These are phyloP conservation scores for Gardenia jasminoides DNA, from an alignment of 257 asterid genomes.

Conservation along the genomic window DNA sequence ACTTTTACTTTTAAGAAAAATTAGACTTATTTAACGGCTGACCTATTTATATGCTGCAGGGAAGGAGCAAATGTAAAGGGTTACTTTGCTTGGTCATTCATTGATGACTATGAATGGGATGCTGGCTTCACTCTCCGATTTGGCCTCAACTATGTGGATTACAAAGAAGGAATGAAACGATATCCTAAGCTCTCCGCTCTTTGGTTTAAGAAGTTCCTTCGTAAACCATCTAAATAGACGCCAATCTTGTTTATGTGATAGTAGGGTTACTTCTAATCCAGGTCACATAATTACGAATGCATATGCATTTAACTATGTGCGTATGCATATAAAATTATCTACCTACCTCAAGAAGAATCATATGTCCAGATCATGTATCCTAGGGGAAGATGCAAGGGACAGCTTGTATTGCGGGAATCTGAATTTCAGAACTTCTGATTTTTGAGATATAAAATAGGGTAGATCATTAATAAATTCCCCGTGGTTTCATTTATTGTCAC, in stretches of 20 bases:
- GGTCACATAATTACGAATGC: too few species aligned
- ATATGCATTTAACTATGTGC: too few species aligned
- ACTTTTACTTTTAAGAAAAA: too few species aligned
- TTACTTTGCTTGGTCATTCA: conserved; percentile 27
- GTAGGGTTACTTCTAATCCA: background rate
- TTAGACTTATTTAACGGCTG: background rate
- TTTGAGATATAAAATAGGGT: background rate
- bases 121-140: conserved; percentile 31
- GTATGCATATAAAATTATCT: background rate
- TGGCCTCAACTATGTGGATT: conserved; percentile 27
- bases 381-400: background rate
- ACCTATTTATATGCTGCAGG: conserved; percentile 12
- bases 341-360: background rate
- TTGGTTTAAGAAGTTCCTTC: conserved; percentile 33
- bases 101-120: conserved; percentile 35
- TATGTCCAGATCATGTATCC: background rate
- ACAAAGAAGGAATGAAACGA: conserved; percentile 19
- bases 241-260: background rate
- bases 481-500: too few species aligned
- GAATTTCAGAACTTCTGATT: too few species aligned
- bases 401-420: background rate
- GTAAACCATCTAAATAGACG: background rate
- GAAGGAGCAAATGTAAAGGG: conserved; percentile 32
- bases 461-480: too few species aligned
- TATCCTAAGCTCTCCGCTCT: conserved; percentile 22